phyloP scores from a whole-genome alignment of 2,329 filamentous ascomycete species.

The Claviceps humidiphila region DNA sequence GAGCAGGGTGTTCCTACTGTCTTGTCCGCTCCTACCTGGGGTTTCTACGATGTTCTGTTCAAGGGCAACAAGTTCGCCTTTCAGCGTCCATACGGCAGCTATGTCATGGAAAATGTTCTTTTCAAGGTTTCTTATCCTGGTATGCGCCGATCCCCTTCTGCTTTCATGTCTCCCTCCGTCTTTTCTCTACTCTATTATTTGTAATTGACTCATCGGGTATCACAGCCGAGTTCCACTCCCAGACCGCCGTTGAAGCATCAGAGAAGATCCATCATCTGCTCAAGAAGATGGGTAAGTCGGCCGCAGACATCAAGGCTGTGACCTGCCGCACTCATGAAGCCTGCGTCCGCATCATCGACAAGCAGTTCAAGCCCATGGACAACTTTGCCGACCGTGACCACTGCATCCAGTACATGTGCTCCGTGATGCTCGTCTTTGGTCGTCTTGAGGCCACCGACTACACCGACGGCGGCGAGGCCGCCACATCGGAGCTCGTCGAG shows the following conservation, averaged over 20 bases:
- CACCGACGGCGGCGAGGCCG: constrained; percentile 81
- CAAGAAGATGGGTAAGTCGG: constrained; percentile 73
- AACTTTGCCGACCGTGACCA: constrained; percentile 99
- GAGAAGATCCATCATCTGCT: constrained; percentile 78
- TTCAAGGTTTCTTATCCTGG: constrained; percentile 99
- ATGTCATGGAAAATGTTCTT: constrained; percentile 99
- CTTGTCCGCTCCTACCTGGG: constrained; percentile 84
- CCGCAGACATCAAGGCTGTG: constrained; percentile 83
- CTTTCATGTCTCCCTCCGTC: neutral
- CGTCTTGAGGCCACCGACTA: constrained; percentile 91
- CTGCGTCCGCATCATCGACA: constrained; percentile 98
- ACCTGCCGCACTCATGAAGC: constrained; percentile 96
- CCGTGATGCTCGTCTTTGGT: constrained; percentile 91
- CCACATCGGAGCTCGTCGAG: constrained; percentile 79
- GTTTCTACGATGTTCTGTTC: constrained; percentile 98
- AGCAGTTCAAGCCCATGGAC: constrained; percentile 99
- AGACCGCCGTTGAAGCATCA: constrained; percentile 92
- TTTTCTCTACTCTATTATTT: neutral
- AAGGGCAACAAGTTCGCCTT: constrained; percentile 93
- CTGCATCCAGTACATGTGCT: constrained; percentile 99
- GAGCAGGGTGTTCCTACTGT: constrained; percentile 87
- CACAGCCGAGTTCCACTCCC: constrained; percentile 86
- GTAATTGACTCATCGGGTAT: neutral
- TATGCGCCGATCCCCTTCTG: constrained; percentile 28
- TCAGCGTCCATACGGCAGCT: constrained; percentile 91